Evolutionary conservation across 78 protist genomes (phyloP).

Genomic region (Dictyostelium capitatum): DNA sequence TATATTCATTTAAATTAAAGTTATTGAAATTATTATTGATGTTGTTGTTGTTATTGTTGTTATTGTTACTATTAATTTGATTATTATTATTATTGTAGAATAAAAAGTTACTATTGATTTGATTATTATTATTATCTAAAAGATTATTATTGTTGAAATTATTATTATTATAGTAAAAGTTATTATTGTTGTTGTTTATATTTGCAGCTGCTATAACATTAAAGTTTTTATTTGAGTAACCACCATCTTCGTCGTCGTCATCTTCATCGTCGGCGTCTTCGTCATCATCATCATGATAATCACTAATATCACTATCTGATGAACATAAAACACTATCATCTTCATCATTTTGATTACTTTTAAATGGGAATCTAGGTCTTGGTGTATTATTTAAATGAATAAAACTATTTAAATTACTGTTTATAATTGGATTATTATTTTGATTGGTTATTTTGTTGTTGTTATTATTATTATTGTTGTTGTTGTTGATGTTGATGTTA

Average conservation of each 20-base stretch:
- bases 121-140: neutral
- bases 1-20: neutral
- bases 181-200: neutral
- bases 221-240: neutral
- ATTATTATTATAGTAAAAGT: neutral
- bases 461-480: neutral
- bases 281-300: neutral
- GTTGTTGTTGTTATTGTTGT: neutral
- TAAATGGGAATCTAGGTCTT: neutral
- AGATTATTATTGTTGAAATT: neutral
- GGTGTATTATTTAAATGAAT: neutral
- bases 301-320: neutral
- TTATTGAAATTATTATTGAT: neutral
- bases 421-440: neutral
- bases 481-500: neutral
- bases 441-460: neutral
- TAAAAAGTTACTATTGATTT: neutral
- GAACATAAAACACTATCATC: neutral
- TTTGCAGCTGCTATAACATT: neutral
- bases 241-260: neutral
- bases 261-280: neutral
- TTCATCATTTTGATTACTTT: neutral
- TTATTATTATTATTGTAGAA: neutral
- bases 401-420: neutral
- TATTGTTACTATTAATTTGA: neutral